Evolutionary conservation across 106 monocot genomes (phyloP), one percentile per base, ranked within the genome.

Genomic region (Dendrobium chrysotoxum): DNA sequence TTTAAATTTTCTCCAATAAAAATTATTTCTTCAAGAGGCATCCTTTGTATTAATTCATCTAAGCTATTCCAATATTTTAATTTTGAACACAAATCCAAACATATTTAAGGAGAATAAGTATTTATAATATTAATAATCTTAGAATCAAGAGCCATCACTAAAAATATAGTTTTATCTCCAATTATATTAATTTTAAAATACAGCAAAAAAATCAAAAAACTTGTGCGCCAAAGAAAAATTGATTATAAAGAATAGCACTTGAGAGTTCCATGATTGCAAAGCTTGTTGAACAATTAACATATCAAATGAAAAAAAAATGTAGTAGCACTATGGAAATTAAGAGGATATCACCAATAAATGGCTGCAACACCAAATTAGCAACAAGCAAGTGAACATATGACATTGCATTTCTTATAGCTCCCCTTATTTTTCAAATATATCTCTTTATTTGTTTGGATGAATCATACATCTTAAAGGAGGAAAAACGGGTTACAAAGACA

Each of bases 141-240:
- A 35, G 3, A 35, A 35, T 35, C 35, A 35, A 35, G 35, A 35
- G 35, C 35, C 2, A 35, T 35, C 35, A 2, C 3, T 35, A 35
- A 35, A 35, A 35, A 35, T 35, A 35, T 35, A 35, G 0, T 35
- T 35, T 35, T 35, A 3, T 35, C 35, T 35, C 35, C 35, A 35
- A 35, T 35, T 35, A 2, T 35, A 35, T 35, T 35, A 35, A 35
- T 35, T 35, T 35, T 35, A 65, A 65, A 65, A 65, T 5, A 65
- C 10, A 18, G n/a, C 31, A 35, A 31, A 70, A 20, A 70, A 70
- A 61, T 20, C 12, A 28, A 67, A 28, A 66, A 67, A 67, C 1
- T 16, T 72, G 72, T 16, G 72, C 15, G 13, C 72, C 40, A 72
- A 72, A 72, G 71, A 38, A 74, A 74, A 74, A 40, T 20, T 74